Evolutionary conservation across 208 protist genomes (phyloP), one percentile per base, ranked within the genome.

Genomic region (Herpetomonas muscarum): DNA sequence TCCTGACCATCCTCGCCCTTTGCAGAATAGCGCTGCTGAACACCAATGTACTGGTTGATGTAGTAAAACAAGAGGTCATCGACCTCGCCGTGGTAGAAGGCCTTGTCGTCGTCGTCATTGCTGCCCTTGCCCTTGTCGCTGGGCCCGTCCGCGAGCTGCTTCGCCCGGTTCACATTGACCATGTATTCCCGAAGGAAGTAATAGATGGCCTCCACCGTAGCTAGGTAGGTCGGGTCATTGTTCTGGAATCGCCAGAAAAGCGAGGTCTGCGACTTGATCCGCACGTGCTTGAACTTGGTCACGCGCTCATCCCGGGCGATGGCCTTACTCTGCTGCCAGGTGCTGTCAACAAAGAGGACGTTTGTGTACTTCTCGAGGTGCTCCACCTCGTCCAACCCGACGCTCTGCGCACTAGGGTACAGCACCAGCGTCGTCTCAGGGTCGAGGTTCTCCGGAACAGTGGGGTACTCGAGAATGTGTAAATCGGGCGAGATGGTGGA

Each of bases 61-160:
- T 94, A 98, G 81, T 93, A 97, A 44, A 83, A 94, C n/a, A 98
- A 79, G n/a, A 98, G 61, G 70, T 98, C 86, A 53, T 98, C 93
- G n/a, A 96, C 93, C 52, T 96, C 79, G 15, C 88, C 92, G 50
- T 86, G 56, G 65, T 97, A 97, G 47, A 67, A 82, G 2, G 24
- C 3, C n/a, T 32, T 39, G 5, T 37, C 47, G 1, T 45, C 39
- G 12, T 24, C 45, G 3, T 51, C 47, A 12, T 29, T 25, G 24
- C 15, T 28, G 46, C 50, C 24, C 39, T 67, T 28, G 25, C 24
- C 45, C 3, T 45, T 57, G 25, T 48, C 32, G 36, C 9, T 28
- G 39, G 29, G 29, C 3, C 2, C n/a, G 25, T 21, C 30, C 13
- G 17, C 15, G 19, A 47, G 25, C 3, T 37, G 41, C 39, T 73